Base-by-base conservation (phyloP, 306 rosid genomes). In the Vigna mungo region DNA sequence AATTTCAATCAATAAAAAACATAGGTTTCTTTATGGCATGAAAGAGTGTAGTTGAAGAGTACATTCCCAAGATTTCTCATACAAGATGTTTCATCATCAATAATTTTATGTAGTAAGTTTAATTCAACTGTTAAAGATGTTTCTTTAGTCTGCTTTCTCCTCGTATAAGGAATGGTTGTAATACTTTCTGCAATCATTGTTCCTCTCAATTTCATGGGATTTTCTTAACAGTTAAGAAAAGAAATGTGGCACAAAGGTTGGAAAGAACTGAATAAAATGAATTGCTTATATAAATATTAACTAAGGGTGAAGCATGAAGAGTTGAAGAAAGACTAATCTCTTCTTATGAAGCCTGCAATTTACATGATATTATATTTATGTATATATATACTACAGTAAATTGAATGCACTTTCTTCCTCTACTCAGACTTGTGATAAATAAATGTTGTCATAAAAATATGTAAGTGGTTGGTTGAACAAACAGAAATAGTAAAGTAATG, bases 261-360 rank as follows among this genome's bases (percentile, higher is more conserved):
- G 53, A 67, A 73, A 55, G 37, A 64, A 74, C 52, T 69, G 39
- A 23, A 41, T 56, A 56, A 71, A 51, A 48, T 37, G 56, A 53
- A 79, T 65, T 43, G 79, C 78, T 72, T 54, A 54, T 63, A 36
- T 34, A 34, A 5, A 64, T 44, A 18, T 70, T 34, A 54, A 43
- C 64, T 27, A 68, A 67, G 65, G 78, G 48, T 79, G 49, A 72
- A 74, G 53, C 36, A 12, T 23, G 78, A 46, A 51, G 56, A 53
- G 60, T 25, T 71, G 68, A 63, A 72, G 51, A 53, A 65, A 46
- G 34, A 61, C 12, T 20, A 68, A 64, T 37, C 75, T 78, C 69
- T 77, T 77, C 77, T 81, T 48, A 54, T 70, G 75, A 48, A 63
- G 70, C 81, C 69, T 68, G 77, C 68, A 48, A 75, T 81, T 81